Base-by-base conservation (phyloP, 2,329 filamentous ascomycete species). In the Cladosporium sphaerospermum region DNA sequence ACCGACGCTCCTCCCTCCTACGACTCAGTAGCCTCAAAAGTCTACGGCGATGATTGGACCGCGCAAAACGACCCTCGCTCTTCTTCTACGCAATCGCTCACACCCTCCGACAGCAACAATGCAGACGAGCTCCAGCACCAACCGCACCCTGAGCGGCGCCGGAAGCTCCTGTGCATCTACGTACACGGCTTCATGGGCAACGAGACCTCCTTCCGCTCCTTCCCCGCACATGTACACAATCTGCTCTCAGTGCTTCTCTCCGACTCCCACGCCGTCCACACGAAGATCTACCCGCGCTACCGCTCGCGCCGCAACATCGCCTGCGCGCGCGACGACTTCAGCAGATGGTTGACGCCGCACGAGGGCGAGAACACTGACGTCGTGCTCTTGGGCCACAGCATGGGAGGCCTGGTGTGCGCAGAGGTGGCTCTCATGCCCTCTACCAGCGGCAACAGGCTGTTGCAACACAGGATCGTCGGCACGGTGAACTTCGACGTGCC, bases 101-200 rank as follows among this genome's bases (percentile, higher is more conserved):
- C 69, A 4, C 73, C 73, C 19, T 52, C 54, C 3, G 64, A 70
- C 32, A 61, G 62, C 10, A 60, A 67, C 32, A 61, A 64, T 11
- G 59, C 65, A 28, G 56, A 63, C 39, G 60, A 64, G 39, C 55
- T 59, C 45, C 66, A 68, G n/a, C 48, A 51, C 14, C 41, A 43
- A 2, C 48, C 48, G 4, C 48, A 51, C 14, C 32, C 32, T 3
- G 48, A 51, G 3, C 48, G 50, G n/a, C 67, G 70, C 19, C 72
- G 82, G 46, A 78, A 76, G 23, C 75, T 96, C 19, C 77, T 96
- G 1, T 67, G 95, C 18, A 75, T 96, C 50, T 96, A 90, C 67
- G 83, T 96, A 53, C 91, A 96, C 73, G 90, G 91, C 56, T 96
- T 95, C 71, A 86, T 93, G 78, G 90, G 91, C 48, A 86, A 88